Evolutionary conservation across 179 eudicot genomes (phyloP).

Genomic region (Dionaea muscipula): DNA sequence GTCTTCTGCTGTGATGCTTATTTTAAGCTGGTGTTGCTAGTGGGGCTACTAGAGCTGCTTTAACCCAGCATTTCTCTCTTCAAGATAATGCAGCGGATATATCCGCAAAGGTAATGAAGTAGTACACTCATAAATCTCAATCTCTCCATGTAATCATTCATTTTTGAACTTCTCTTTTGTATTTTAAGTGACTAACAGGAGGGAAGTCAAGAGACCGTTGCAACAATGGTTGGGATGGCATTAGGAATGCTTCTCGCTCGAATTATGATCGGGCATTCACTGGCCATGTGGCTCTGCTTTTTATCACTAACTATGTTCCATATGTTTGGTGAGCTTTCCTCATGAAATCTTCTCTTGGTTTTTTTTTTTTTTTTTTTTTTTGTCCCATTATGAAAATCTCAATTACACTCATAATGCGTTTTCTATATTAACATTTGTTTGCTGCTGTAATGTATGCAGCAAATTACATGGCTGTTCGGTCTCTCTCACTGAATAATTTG

Average conservation of each 20-base stretch:
- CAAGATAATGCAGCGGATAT: conserved; percentile 97
- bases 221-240: conserved; percentile 97
- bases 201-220: conserved; percentile 98
- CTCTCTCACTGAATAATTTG: conserved; percentile 63
- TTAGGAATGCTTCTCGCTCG: conserved; percentile 91
- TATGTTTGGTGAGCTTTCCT: conserved; percentile 68
- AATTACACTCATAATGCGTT: neutral
- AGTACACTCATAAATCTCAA: neutral
- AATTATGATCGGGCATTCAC: conserved; percentile 55
- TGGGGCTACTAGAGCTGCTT: conserved; percentile 98
- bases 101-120: conserved; percentile 73
- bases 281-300: conserved; percentile 76
- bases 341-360: neutral
- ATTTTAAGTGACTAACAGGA: conserved; percentile 32
- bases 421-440: neutral
- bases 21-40: conserved; percentile 94
- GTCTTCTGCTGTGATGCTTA: conserved; percentile 3
- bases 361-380: neutral
- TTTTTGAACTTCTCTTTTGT: conserved; percentile 8
- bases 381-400: conserved; percentile 1
- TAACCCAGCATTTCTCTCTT: conserved; percentile 96
- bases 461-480: conserved; percentile 82
- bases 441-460: conserved; percentile 49
- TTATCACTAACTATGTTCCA: conserved; percentile 80
- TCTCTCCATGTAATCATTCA: neutral